A percentile compares a stretch with the other conserved stretches of the same genome.
These are phyloP conservation scores for Aspergillus thermomutatus DNA, from an alignment of 2,329 filamentous ascomycete genomes.

Conservation along the genomic window DNA sequence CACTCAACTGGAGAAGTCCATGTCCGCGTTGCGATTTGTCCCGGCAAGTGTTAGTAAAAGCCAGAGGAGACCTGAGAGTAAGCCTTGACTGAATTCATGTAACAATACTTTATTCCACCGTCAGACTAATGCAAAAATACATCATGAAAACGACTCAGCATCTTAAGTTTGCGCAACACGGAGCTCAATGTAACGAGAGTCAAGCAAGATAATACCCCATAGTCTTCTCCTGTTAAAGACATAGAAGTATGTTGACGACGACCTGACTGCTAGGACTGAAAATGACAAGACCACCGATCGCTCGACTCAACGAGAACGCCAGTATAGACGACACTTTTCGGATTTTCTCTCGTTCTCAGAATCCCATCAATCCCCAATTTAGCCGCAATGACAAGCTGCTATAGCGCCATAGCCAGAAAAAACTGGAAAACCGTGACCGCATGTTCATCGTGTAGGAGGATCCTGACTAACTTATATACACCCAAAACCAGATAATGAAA, in stretches of 20 bases:
- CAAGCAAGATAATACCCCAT: not conserved
- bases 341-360: not conserved
- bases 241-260: not conserved
- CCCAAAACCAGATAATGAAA: slow-evolving; percentile 5
- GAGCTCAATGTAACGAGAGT: not conserved
- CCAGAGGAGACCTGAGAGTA: slow-evolving; percentile 18
- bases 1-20: slow-evolving; percentile 38
- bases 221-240: not conserved
- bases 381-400: not conserved
- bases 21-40: slow-evolving; percentile 45
- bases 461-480: not conserved
- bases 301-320: not conserved
- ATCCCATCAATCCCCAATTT: not conserved
- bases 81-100: slow-evolving; percentile 10
- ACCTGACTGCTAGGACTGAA: not conserved
- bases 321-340: not conserved
- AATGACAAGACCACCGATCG: not conserved
- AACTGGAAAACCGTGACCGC: not conserved
- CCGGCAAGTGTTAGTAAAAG: slow-evolving; percentile 39
- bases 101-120: not conserved
- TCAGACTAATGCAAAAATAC: not conserved
- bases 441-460: not conserved
- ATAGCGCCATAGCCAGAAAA: not conserved
- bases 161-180: not conserved
- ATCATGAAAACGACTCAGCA: not conserved